phyloP scores from a whole-genome alignment of 495 filamentous ascomycete genomes.

The Aspergillus ellipticus region DNA sequence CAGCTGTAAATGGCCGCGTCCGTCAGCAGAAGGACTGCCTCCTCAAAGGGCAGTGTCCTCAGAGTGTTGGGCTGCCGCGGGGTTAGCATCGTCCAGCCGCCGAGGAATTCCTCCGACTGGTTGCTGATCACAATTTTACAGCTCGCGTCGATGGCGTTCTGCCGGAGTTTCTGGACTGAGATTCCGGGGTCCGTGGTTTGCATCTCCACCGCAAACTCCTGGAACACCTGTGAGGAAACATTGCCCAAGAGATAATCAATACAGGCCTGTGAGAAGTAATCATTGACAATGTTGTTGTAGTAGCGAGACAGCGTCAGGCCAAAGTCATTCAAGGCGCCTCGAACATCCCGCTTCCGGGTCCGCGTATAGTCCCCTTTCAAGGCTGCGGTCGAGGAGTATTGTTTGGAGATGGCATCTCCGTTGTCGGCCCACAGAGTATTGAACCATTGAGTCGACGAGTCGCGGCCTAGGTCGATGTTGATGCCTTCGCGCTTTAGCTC shows the following conservation, averaged over 20 bases:
- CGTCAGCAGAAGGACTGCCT: slow-evolving; percentile 81
- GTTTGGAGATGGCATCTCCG: slow-evolving; percentile 57
- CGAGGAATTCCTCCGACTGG: slow-evolving; percentile 74
- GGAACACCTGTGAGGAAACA: slow-evolving; percentile 75
- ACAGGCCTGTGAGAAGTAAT: slow-evolving; percentile 90
- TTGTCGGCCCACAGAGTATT: slow-evolving; percentile 96
- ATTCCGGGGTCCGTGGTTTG: slow-evolving; percentile 84
- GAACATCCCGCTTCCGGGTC: slow-evolving; percentile 82
- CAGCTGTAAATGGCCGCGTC: slow-evolving; percentile 81
- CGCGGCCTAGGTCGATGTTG: slow-evolving; percentile 60
- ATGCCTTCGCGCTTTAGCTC: slow-evolving; percentile 74
- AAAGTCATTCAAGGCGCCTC: slow-evolving; percentile 92
- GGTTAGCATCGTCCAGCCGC: slow-evolving; percentile 77
- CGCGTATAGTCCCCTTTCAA: slow-evolving; percentile 95
- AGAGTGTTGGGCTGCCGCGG: slow-evolving; percentile 64
- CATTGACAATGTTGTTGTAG: slow-evolving; percentile 82
- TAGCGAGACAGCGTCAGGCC: slow-evolving; percentile 71
- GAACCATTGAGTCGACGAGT: slow-evolving; percentile 82
- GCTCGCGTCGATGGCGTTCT: slow-evolving; percentile 83
- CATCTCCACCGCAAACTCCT: slow-evolving; percentile 86
- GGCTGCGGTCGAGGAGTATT: slow-evolving; percentile 84
- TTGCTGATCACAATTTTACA: slow-evolving; percentile 82
- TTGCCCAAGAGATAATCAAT: slow-evolving; percentile 95
- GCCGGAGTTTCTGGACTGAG: slow-evolving; percentile 74
- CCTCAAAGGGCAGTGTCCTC: slow-evolving; percentile 68